Percentiles rank a stretch among this genome's conserved stretches.
phyloP scores from a whole-genome alignment of 1,284 basidiomycete species.

The Rhizopogon parksii region DNA sequence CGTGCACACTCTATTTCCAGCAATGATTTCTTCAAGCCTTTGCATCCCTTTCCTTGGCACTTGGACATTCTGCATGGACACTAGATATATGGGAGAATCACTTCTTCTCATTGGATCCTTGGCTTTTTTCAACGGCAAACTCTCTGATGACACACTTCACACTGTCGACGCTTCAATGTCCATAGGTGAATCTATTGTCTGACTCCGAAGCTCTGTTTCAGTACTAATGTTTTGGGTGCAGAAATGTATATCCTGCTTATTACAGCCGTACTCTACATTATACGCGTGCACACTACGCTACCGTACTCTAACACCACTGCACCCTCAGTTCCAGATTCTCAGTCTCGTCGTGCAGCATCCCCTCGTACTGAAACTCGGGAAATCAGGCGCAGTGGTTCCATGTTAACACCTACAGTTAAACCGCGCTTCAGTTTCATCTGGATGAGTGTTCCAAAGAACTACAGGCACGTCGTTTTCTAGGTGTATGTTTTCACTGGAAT shows the following conservation, averaged over 20 bases:
- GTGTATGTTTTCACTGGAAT: conserved; percentile 1
- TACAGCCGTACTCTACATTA: conserved; percentile 54
- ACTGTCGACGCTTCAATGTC: conserved; percentile 11
- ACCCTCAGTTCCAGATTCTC: conserved; percentile 20
- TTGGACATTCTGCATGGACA: conserved; percentile 22
- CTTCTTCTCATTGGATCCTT: conserved; percentile 25
- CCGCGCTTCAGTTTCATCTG: conserved; percentile 65
- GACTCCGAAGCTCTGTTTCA: conserved; percentile 6
- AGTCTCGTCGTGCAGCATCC: conserved; percentile 19
- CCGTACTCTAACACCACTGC: conserved; percentile 18
- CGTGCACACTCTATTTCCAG: conserved; percentile 20
- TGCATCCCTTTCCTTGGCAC: conserved; percentile 13
- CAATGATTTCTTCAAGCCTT: conserved; percentile 16
- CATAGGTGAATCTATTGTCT: conserved; percentile 19
- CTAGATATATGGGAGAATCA: conserved; percentile 22
- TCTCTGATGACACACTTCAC: conserved; percentile 10
- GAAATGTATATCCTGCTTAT: conserved; percentile 55
- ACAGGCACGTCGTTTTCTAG: conserved; percentile 42
- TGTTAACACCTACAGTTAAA: conserved; percentile 30
- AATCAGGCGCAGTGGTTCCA: conserved; percentile 30
- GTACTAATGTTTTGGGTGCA: conserved; percentile 21
- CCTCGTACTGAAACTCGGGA: conserved; percentile 41
- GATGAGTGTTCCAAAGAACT: conserved; percentile 88
- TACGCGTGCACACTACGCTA: conserved; percentile 52
- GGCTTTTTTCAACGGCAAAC: conserved; percentile 24